Conservation (phyloP, 1,284 basidiomycete genomes). For the Flammula alnicola region DNA sequence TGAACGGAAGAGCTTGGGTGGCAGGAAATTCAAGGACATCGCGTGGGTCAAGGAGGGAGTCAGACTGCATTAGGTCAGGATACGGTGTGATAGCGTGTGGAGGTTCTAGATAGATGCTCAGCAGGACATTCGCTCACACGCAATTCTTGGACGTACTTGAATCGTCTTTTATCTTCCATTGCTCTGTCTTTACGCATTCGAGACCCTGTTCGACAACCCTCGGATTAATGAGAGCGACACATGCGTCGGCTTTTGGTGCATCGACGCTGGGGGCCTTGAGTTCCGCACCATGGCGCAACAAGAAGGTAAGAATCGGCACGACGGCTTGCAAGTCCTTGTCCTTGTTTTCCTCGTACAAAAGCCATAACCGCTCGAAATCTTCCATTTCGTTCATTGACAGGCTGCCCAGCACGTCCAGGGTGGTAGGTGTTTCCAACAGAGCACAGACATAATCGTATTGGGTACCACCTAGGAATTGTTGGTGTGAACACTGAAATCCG, state of each 20-base stretch:
- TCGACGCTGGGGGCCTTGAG: constrained; percentile 15
- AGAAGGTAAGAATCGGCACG: constrained; percentile 21
- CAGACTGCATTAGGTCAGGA: constrained; percentile 64
- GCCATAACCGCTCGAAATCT: constrained; percentile 16
- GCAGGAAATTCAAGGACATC: constrained; percentile 59
- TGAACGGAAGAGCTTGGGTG: constrained; percentile 49
- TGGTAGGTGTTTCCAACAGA: constrained; percentile 5
- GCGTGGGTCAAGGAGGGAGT: constrained; percentile 64
- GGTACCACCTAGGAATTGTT: not conserved
- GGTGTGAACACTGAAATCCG: not conserved
- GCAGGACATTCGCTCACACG: not conserved
- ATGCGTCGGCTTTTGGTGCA: constrained; percentile 9
- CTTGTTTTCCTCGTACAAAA: constrained; percentile 11
- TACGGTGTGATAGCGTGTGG: constrained; percentile 25
- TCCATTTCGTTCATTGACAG: constrained; percentile 17
- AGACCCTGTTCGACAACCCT: constrained; percentile 10
- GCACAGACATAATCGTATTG: constrained; percentile 11
- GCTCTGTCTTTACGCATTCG: constrained; percentile 1
- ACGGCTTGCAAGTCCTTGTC: constrained; percentile 15
- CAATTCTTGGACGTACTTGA: constrained; percentile 9
- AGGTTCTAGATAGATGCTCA: constrained; percentile 2
- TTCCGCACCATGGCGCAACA: constrained; percentile 20
- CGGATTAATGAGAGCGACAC: constrained; percentile 10
- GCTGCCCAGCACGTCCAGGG: constrained; percentile 4
- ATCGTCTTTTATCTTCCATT: constrained; percentile 15